Conservation (phyloP, 2,329 filamentous ascomycete species). For the Lojkania enalia region DNA sequence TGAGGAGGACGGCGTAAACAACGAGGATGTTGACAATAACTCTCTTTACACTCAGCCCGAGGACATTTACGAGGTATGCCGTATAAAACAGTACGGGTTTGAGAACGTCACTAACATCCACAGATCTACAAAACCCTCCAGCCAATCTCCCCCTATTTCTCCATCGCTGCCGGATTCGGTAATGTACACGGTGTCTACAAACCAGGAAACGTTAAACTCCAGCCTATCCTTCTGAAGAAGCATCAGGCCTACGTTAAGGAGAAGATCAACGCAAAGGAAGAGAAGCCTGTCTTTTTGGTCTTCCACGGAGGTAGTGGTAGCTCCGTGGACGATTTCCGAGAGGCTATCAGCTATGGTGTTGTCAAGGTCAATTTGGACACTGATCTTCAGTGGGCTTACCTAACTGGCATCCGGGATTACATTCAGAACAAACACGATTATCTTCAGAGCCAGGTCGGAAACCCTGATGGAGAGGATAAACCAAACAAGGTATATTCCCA, state of each 20-base stretch:
- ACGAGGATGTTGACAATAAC: conserved; percentile 96
- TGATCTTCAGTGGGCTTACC: conserved; percentile 89
- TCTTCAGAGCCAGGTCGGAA: conserved; percentile 82
- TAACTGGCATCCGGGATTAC: conserved; percentile 91
- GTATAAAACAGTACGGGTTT: no score
- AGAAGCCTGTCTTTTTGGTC: conserved; percentile 98
- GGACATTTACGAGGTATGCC: conserved; percentile 61
- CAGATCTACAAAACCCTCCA: conserved; percentile 73
- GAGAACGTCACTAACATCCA: no score
- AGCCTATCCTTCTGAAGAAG: conserved; percentile 94
- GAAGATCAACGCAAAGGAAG: conserved; percentile 69
- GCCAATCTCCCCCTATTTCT: conserved; percentile 90
- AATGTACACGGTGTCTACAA: conserved; percentile 99
- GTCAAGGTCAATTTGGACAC: conserved; percentile 99
- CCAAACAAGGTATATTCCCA: no score
- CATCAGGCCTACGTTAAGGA: conserved; percentile 92
- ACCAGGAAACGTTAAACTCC: conserved; percentile 94
- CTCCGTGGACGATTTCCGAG: conserved; percentile 65
- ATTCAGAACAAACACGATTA: conserved; percentile 95
- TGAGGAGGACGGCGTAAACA: conserved; percentile 89
- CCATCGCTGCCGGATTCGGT: conserved; percentile 95
- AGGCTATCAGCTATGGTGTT: conserved; percentile 90
- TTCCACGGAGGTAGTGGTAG: conserved; percentile 98
- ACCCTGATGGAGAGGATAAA: conserved; percentile 95
- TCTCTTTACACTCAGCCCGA: conserved; percentile 91